A percentile compares a stretch with the other conserved stretches of the same genome.
Conservation (phyloP, 2,329 filamentous ascomycete genomes). For the Sporothrix curviconia region DNA sequence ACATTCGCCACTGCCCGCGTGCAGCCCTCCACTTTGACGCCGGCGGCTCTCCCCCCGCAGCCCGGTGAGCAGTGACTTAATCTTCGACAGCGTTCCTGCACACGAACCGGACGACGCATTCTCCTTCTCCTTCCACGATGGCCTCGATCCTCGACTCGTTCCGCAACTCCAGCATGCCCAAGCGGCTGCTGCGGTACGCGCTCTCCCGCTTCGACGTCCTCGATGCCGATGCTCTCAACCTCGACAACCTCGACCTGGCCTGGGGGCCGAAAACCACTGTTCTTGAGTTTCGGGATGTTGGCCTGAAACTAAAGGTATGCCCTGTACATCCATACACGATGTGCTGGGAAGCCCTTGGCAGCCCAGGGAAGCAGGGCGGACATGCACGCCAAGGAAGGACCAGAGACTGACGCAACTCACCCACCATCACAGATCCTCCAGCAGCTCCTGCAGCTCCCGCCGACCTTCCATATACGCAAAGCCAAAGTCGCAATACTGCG, state of each 20-base stretch:
- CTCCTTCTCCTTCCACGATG: slow-evolving; percentile 42
- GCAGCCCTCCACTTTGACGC: slow-evolving; percentile 11
- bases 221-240: slow-evolving; percentile 77
- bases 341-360: too few relatives aligned
- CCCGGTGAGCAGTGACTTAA: slow-evolving; percentile 13
- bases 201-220: slow-evolving; percentile 78
- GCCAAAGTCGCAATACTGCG: slow-evolving; percentile 71
- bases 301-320: slow-evolving; percentile 67
- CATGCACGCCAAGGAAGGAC: not conserved
- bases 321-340: too few relatives aligned
- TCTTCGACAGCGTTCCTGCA: not conserved
- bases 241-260: slow-evolving; percentile 78
- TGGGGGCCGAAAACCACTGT: slow-evolving; percentile 76
- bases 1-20: slow-evolving; percentile 14
- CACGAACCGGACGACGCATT: not conserved
- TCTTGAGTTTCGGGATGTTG: slow-evolving; percentile 81
- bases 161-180: slow-evolving; percentile 69
- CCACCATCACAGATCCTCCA: slow-evolving; percentile 74
- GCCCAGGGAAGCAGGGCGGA: too few relatives aligned
- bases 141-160: slow-evolving; percentile 64
- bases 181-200: slow-evolving; percentile 80
- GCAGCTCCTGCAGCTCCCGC: slow-evolving; percentile 65
- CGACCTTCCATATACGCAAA: slow-evolving; percentile 62
- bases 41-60: slow-evolving; percentile 7
- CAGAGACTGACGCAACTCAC: not conserved